A percentile compares a stretch with the other conserved stretches of the same genome.
phyloP scores from a whole-genome alignment of 805 yeast species.

The Zygoascus flipseniorum region DNA sequence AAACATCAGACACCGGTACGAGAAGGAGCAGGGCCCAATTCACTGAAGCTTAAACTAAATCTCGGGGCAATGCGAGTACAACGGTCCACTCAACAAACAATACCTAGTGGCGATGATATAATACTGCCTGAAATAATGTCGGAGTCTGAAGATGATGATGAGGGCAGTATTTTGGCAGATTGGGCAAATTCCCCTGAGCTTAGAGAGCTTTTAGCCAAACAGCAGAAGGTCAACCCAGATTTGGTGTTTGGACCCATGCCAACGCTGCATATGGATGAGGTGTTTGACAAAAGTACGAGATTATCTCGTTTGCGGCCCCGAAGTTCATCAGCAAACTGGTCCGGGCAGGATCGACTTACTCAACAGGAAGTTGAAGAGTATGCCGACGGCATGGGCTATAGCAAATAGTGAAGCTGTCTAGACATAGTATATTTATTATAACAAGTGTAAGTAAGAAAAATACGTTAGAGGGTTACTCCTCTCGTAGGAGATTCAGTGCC shows the following conservation, averaged over 20 bases:
- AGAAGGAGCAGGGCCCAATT: background rate
- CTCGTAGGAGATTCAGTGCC: conserved; percentile 8
- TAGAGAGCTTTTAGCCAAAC: conserved; percentile 39
- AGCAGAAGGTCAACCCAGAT: conserved; percentile 50
- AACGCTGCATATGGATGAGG: conserved; percentile 58
- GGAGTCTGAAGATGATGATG: conserved; percentile 46
- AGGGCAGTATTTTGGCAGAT: conserved; percentile 39
- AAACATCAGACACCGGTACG: background rate
- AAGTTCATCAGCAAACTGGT: conserved; percentile 46
- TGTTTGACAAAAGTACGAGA: conserved; percentile 41
- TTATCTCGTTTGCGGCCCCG: conserved; percentile 46
- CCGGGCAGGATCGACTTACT: conserved; percentile 38
- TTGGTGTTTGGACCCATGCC: conserved; percentile 69
- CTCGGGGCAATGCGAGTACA: background rate
- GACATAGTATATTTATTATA: background rate
- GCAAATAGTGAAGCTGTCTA: background rate
- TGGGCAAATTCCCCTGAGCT: conserved; percentile 61
- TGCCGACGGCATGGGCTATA: conserved; percentile 39
- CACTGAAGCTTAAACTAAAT: background rate
- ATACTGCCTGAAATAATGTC: conserved; percentile 26
- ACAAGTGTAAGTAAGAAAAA: background rate
- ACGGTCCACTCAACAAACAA: background rate
- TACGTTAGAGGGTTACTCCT: background rate
- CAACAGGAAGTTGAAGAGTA: conserved; percentile 40
- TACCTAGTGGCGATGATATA: background rate